Percentiles rank a stretch among this genome's conserved stretches.
Conservation (phyloP, 2,329 filamentous ascomycete species). For the Drechmeria coniospora region DNA sequence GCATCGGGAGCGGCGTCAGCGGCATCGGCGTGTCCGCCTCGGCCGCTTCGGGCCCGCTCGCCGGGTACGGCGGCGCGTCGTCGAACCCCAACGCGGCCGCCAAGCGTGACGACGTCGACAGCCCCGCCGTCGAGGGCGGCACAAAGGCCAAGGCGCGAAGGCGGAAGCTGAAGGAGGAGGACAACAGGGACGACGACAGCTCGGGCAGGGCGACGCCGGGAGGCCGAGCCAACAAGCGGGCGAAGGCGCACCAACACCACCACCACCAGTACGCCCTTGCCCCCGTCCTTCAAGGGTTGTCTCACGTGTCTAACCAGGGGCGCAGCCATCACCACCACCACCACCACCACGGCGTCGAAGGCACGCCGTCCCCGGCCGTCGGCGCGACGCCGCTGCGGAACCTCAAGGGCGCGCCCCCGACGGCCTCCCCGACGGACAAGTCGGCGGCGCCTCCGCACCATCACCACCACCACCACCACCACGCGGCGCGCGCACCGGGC, state of each 20-base stretch:
- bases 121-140: constrained; percentile 21
- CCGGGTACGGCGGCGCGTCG: constrained; percentile 24
- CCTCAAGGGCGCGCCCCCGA: constrained; percentile 28
- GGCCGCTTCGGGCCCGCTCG: constrained; percentile 22
- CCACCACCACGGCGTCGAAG: constrained; percentile 37
- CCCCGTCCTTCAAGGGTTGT: background rate
- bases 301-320: constrained; percentile 7
- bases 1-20: constrained; percentile 52
- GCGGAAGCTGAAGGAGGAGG: constrained; percentile 65
- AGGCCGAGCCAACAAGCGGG: constrained; percentile 46
- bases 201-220: constrained; percentile 46
- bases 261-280: constrained; percentile 47
- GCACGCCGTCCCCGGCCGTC: constrained; percentile 24
- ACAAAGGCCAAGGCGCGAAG: constrained; percentile 39
- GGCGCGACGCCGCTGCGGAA: constrained; percentile 32
- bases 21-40: constrained; percentile 37
- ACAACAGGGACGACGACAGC: constrained; percentile 50
- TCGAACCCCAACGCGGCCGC: constrained; percentile 17
- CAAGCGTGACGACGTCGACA: constrained; percentile 38
- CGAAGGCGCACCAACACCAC: constrained; percentile 51
- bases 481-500: constrained; percentile 9
- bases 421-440: constrained; percentile 30
- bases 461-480: constrained; percentile 34
- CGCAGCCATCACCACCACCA: constrained; percentile 42
- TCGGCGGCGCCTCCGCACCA: constrained; percentile 21